phyloP scores from a whole-genome alignment of 2,329 filamentous ascomycete species.

The Xylariaceae sp. region DNA sequence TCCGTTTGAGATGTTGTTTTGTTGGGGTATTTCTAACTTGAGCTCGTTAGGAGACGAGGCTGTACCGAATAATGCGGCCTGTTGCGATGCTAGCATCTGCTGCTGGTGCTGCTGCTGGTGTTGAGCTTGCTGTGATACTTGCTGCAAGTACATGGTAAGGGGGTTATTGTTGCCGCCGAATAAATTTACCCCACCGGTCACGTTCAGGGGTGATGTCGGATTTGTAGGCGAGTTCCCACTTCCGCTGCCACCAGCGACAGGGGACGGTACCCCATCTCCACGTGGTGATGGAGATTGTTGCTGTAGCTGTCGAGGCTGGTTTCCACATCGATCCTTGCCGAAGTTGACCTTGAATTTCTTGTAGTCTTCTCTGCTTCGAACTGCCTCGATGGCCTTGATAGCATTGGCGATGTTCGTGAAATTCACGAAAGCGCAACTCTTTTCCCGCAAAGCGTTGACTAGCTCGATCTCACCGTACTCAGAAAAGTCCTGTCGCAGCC shows the following conservation, averaged over 20 bases:
- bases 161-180: constrained; percentile 84
- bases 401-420: constrained; percentile 99
- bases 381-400: constrained; percentile 97
- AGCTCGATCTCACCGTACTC: constrained; percentile 98
- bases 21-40: constrained; percentile 55
- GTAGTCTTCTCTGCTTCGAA: constrained; percentile 93
- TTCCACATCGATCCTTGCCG: constrained; percentile 96
- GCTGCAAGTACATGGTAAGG: constrained; percentile 86
- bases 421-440: constrained; percentile 99
- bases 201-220: constrained; percentile 53
- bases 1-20: constrained; percentile 61
- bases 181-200: constrained; percentile 52
- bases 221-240: constrained; percentile 55
- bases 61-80: constrained; percentile 75
- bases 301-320: constrained; percentile 83
- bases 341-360: constrained; percentile 99
- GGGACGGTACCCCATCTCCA: constrained; percentile 56
- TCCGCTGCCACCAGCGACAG: constrained; percentile 57
- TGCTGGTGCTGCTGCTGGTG: constrained; percentile 73
- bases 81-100: constrained; percentile 67
- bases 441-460: constrained; percentile 93
- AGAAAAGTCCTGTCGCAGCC: constrained; percentile 90
- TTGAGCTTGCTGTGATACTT: constrained; percentile 69
- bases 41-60: constrained; percentile 57
- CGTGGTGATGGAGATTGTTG: constrained; percentile 63